Conservation (phyloP, 2,329 filamentous ascomycete genomes). For the Ceratocystis colombiana region DNA sequence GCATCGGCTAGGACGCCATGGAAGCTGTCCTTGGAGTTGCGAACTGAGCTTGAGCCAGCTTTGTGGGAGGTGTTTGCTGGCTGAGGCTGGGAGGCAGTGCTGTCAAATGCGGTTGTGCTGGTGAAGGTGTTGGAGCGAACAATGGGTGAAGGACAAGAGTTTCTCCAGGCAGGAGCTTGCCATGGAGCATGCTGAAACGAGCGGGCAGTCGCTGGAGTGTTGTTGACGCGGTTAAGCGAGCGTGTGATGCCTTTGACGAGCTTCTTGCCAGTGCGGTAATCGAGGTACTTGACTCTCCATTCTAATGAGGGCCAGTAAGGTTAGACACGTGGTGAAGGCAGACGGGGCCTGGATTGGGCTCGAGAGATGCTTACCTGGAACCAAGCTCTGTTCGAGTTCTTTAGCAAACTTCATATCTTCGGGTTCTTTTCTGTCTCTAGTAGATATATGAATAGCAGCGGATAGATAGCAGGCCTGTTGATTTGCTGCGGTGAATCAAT, state of each 20-base stretch:
- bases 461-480: not conserved
- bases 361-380: constrained; percentile 51
- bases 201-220: constrained; percentile 36
- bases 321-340: constrained; percentile 14
- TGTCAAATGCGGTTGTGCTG: not conserved
- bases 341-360: not conserved
- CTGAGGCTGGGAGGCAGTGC: not conserved
- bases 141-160: constrained; percentile 31
- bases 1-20: not conserved
- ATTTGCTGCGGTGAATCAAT: not conserved
- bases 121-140: constrained; percentile 28
- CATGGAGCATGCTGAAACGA: constrained; percentile 5
- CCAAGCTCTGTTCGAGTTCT: constrained; percentile 76
- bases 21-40: constrained; percentile 13
- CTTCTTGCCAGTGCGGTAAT: constrained; percentile 95
- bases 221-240: constrained; percentile 55
- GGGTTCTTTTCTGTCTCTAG: not conserved
- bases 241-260: constrained; percentile 72
- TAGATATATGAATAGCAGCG: not conserved
- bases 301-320: constrained; percentile 38
- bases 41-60: constrained; percentile 11
- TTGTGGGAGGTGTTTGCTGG: not conserved
- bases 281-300: constrained; percentile 87
- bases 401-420: constrained; percentile 56
- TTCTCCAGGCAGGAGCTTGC: constrained; percentile 26